phyloP scores from a whole-genome alignment of 495 filamentous ascomycete species.

The Clavariopsis aquatica region DNA sequence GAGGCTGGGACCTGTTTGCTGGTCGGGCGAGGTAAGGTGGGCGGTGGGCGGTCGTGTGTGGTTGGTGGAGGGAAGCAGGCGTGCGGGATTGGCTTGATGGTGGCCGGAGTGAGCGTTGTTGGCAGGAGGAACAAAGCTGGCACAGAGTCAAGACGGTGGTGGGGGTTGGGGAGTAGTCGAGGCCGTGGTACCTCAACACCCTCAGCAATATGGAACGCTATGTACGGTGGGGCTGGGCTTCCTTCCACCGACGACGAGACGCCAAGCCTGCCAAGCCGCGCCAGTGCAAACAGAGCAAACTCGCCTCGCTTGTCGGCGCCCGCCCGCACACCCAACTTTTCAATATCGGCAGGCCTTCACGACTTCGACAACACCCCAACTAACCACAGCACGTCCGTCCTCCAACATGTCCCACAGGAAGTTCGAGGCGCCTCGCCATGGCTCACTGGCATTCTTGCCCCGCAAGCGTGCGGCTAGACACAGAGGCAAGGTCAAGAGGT shows the following conservation, averaged over 20 bases:
- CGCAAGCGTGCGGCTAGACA: conserved; percentile 96
- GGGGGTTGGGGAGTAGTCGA: background rate
- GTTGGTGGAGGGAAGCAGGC: background rate
- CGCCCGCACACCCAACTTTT: background rate
- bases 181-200: conserved; percentile 6
- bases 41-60: too few relatives aligned
- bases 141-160: background rate
- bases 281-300: background rate
- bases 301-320: conserved; percentile 7
- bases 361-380: conserved; percentile 17
- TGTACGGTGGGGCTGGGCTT: background rate
- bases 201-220: conserved; percentile 2
- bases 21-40: conserved; percentile 10
- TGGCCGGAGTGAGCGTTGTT: background rate
- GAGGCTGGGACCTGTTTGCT: conserved; percentile 24
- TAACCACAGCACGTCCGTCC: conserved; percentile 32
- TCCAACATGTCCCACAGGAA: conserved; percentile 44
- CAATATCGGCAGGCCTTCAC: conserved; percentile 6
- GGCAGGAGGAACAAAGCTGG: background rate
- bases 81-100: background rate
- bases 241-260: background rate
- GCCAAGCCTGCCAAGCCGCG: background rate
- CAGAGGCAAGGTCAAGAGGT: conserved; percentile 98
- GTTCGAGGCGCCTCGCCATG: conserved; percentile 88
- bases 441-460: conserved; percentile 94